Percentiles rank a stretch among this genome's conserved stretches.
Evolutionary conservation across 2,329 filamentous ascomycete genomes (phyloP).

Genomic region (Teratosphaeria destructans): DNA sequence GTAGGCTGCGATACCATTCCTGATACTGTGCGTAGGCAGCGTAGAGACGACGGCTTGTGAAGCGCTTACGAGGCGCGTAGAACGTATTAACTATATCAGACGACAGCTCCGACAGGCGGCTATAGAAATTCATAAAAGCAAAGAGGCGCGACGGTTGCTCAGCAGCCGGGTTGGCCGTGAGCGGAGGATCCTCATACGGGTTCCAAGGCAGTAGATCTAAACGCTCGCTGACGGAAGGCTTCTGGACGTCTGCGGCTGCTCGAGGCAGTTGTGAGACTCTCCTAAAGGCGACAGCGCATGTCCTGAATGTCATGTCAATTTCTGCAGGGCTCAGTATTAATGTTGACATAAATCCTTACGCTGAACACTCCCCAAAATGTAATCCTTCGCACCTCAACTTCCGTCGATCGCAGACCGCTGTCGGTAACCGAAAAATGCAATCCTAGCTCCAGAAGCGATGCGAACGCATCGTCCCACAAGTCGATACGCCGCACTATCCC

Average conservation of each 20-base stretch:
- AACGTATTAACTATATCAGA: constrained; percentile 61
- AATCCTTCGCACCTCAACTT: constrained; percentile 39
- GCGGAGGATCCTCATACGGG: constrained; percentile 26
- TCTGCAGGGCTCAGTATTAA: neutral
- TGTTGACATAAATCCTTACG: constrained; percentile 24
- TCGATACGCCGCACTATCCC: constrained; percentile 63
- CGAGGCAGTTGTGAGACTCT: constrained; percentile 38
- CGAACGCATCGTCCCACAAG: constrained; percentile 63
- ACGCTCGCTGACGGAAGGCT: constrained; percentile 27
- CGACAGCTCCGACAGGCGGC: constrained; percentile 62
- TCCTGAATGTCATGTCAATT: constrained; percentile 17
- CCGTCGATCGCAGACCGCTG: constrained; percentile 27
- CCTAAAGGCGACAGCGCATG: constrained; percentile 38
- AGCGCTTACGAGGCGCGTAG: constrained; percentile 57
- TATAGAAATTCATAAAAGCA: constrained; percentile 44
- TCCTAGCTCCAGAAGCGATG: constrained; percentile 59
- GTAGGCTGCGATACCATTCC: constrained; percentile 60
- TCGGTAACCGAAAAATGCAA: constrained; percentile 43
- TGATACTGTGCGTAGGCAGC: constrained; percentile 58
- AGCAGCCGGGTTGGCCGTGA: constrained; percentile 48
- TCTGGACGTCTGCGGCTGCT: constrained; percentile 39
- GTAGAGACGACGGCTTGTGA: constrained; percentile 54
- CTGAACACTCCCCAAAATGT: constrained; percentile 46
- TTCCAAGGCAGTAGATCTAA: constrained; percentile 27
- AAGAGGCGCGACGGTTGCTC: constrained; percentile 51